Evolutionary conservation across 2,329 filamentous ascomycete genomes (phyloP).

Genomic region (Cordyceps cicadae): DNA sequence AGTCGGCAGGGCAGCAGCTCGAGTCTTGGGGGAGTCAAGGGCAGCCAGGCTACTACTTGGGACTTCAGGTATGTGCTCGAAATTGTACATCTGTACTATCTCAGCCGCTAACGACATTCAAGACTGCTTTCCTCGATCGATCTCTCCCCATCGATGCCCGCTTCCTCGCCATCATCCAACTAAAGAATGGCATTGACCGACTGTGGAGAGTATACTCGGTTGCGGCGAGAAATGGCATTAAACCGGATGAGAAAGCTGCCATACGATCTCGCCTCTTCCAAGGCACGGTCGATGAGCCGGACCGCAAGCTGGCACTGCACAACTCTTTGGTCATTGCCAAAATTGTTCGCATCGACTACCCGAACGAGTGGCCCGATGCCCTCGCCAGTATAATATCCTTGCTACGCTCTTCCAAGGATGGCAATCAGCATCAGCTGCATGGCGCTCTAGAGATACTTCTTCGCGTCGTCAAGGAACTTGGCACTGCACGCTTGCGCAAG

Average conservation of each 20-base stretch:
- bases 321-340: constrained; percentile 85
- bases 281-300: constrained; percentile 68
- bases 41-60: constrained; percentile 56
- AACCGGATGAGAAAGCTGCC: constrained; percentile 63
- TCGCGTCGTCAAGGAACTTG: constrained; percentile 83
- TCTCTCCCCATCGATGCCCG: constrained; percentile 69
- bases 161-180: constrained; percentile 83
- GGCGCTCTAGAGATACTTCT: constrained; percentile 70
- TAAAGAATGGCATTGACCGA: constrained; percentile 94
- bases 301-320: constrained; percentile 69
- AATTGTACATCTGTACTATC: background rate
- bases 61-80: constrained; percentile 50
- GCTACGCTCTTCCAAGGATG: constrained; percentile 45
- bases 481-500: constrained; percentile 66
- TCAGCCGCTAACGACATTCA: constrained; percentile 14
- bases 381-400: constrained; percentile 53
- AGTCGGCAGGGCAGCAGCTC: constrained; percentile 63
- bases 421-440: constrained; percentile 57
- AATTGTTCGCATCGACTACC: constrained; percentile 82
- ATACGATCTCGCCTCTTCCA: constrained; percentile 71
- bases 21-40: constrained; percentile 55
- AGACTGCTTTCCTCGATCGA: constrained; percentile 76
- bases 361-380: constrained; percentile 68
- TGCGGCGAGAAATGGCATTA: constrained; percentile 52
- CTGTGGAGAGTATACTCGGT: constrained; percentile 67